Evolutionary conservation across 768 basidiomycete species (phyloP).

Genomic region (Royoungia palumana): DNA sequence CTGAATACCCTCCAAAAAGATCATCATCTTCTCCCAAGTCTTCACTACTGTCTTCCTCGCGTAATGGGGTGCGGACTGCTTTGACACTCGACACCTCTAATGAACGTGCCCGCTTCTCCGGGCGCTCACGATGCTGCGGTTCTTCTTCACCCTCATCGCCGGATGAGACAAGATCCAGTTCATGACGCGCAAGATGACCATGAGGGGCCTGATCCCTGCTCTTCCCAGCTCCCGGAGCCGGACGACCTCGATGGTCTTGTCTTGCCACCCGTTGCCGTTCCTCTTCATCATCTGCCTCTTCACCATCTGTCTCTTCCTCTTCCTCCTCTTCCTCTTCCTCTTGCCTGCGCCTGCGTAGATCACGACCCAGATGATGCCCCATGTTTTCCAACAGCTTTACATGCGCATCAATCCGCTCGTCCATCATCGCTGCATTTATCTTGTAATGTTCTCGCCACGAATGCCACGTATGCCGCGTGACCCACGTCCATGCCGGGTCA

Average conservation of each 20-base stretch:
- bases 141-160: conserved; percentile 9
- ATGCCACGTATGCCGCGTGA: conserved; percentile 47
- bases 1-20: conserved; percentile 28
- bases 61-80: background rate
- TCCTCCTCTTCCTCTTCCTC: conserved; percentile 10
- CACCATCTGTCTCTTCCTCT: conserved; percentile 1
- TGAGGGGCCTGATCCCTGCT: background rate
- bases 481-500: conserved; percentile 41
- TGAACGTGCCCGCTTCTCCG: conserved; percentile 17
- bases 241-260: background rate
- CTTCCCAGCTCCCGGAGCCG: background rate
- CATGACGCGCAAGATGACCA: background rate
- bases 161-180: background rate
- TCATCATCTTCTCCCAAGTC: conserved; percentile 13
- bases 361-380: conserved; percentile 21
- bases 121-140: conserved; percentile 14
- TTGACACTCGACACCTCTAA: background rate
- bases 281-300: background rate
- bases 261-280: conserved; percentile 2
- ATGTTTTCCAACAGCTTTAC: conserved; percentile 4
- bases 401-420: conserved; percentile 39
- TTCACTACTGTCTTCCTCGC: background rate
- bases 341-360: conserved; percentile 21
- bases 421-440: conserved; percentile 40
- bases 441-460: conserved; percentile 65